A percentile compares a stretch with the other conserved stretches of the same genome.
Evolutionary conservation across 129 eudicot genomes (phyloP).

Genomic region (Sambucus nigra): DNA sequence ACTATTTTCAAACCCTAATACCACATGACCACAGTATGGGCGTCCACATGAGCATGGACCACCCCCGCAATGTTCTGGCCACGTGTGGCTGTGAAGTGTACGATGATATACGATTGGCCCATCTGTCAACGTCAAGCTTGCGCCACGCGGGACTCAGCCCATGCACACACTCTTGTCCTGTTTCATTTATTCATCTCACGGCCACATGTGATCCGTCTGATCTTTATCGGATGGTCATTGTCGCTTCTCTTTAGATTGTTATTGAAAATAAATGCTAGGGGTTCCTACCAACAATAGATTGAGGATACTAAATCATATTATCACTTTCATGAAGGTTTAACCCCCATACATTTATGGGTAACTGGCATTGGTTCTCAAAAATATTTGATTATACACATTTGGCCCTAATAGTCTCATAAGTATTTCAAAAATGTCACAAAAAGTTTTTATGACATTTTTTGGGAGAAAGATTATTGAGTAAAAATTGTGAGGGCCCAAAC

Average conservation of each 20-base stretch:
- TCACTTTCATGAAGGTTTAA: neutral
- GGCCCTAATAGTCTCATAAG: too few species aligned
- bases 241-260: slow-evolving; percentile 2
- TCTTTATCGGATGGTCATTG: slow-evolving; percentile 5
- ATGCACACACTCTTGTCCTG: slow-evolving; percentile 4
- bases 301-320: neutral
- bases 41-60: slow-evolving; percentile 10
- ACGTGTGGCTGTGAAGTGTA: neutral
- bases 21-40: slow-evolving; percentile 23
- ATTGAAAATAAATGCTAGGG: too few species aligned
- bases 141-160: neutral
- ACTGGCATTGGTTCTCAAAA: too few species aligned
- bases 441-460: too few species aligned
- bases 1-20: slow-evolving; percentile 10
- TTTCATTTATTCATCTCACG: neutral
- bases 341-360: too few species aligned
- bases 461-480: too few species aligned
- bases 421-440: too few species aligned
- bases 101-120: neutral
- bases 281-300: neutral
- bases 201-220: neutral
- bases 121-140: neutral
- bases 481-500: too few species aligned
- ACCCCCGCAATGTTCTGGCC: neutral
- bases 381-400: too few species aligned